Evolutionary conservation across 257 asterid genomes (phyloP).

Genomic region (Capsicum chinense): DNA sequence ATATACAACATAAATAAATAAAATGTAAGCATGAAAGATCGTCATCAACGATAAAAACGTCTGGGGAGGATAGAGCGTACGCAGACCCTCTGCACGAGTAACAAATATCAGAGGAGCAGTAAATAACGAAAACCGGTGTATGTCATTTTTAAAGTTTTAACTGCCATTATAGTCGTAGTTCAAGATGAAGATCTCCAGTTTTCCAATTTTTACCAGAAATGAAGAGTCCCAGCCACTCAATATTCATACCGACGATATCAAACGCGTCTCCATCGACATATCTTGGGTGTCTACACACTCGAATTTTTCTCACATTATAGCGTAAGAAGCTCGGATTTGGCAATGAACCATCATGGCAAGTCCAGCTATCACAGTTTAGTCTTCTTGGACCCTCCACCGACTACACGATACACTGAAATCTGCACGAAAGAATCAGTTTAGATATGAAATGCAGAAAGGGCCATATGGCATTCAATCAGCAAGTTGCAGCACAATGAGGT

Average conservation of each 20-base stretch:
- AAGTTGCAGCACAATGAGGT: constrained; percentile 20
- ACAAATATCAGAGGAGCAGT: neutral
- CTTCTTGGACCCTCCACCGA: constrained; percentile 3
- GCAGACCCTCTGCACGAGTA: too few relatives aligned
- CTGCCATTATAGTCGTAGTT: neutral
- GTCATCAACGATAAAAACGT: too few relatives aligned
- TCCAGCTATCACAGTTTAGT: constrained; percentile 9
- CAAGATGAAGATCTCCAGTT: neutral
- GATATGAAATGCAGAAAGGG: constrained; percentile 10
- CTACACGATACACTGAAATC: neutral
- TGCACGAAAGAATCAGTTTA: constrained; percentile 17
- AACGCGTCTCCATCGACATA: neutral
- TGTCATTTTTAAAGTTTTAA: neutral
- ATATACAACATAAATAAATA: neutral
- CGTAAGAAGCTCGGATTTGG: neutral
- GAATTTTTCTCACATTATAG: neutral
- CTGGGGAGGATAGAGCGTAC: too few relatives aligned
- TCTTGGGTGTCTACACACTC: neutral
- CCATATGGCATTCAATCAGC: constrained; percentile 17
- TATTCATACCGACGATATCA: neutral
- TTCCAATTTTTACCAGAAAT: neutral
- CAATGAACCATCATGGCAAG: constrained; percentile 6
- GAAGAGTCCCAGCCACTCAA: neutral
- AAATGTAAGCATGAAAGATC: neutral
- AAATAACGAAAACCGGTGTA: neutral